A percentile compares a stretch with the other conserved stretches of the same genome.
phyloP scores from a whole-genome alignment of 306 rosid species.

The Bauhinia variegata region DNA sequence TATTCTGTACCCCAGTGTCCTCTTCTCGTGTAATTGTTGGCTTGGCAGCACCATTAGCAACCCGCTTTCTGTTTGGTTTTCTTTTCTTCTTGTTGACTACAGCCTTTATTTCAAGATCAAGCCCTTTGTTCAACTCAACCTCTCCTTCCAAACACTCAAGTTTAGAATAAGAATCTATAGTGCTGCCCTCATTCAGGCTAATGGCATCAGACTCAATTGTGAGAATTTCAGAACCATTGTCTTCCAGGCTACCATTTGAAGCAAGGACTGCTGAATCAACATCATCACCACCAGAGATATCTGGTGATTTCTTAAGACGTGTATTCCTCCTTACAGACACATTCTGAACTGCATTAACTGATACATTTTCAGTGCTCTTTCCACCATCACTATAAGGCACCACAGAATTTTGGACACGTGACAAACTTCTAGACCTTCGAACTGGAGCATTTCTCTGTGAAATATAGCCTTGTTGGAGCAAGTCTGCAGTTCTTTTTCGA shows the following conservation, averaged over 20 bases:
- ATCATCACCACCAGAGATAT: slow-evolving; percentile 63
- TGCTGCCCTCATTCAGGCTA: slow-evolving; percentile 76
- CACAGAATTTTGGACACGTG: slow-evolving; percentile 49
- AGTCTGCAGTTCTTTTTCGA: slow-evolving; percentile 63
- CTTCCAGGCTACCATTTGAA: slow-evolving; percentile 72
- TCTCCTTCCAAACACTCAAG: slow-evolving; percentile 63
- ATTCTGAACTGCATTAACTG: slow-evolving; percentile 48
- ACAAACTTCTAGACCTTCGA: slow-evolving; percentile 71
- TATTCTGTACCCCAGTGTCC: slow-evolving; percentile 51
- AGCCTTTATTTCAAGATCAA: slow-evolving; percentile 67
- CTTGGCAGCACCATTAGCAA: slow-evolving; percentile 52
- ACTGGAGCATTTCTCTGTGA: slow-evolving; percentile 47
- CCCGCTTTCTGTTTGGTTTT: slow-evolving; percentile 78
- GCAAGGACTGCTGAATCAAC: slow-evolving; percentile 56
- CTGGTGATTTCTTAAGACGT: slow-evolving; percentile 61
- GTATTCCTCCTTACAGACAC: slow-evolving; percentile 53
- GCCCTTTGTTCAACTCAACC: slow-evolving; percentile 59
- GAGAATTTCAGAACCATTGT: slow-evolving; percentile 66
- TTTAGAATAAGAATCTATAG: slow-evolving; percentile 71
- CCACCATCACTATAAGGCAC: slow-evolving; percentile 47
- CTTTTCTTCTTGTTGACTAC: slow-evolving; percentile 78
- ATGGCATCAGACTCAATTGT: slow-evolving; percentile 73
- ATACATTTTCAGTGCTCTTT: slow-evolving; percentile 40
- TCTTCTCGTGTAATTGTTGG: slow-evolving; percentile 46
- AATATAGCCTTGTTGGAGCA: slow-evolving; percentile 46